Percentiles rank a stretch among this genome's conserved stretches.
These are phyloP conservation scores for Arthrocladium fulminans DNA, from an alignment of 2,329 filamentous ascomycete genomes.

Conservation along the genomic window DNA sequence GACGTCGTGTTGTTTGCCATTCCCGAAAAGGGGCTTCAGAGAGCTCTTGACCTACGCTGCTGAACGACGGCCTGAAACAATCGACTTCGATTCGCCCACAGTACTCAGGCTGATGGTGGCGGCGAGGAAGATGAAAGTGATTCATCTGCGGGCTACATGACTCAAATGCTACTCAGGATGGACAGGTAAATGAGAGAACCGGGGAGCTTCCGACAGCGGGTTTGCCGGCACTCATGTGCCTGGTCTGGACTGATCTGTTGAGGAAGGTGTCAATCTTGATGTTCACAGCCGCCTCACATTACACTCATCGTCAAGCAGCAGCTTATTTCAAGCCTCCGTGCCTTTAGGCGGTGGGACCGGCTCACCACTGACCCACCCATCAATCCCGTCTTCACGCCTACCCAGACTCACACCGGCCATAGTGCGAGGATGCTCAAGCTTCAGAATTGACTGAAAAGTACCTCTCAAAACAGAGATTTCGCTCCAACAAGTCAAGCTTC, in stretches of 20 bases:
- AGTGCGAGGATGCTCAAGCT: neutral
- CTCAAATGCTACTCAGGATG: constrained; percentile 9
- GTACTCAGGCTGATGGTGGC: neutral
- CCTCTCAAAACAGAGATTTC: neutral
- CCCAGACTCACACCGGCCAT: neutral
- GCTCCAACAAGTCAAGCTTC: neutral
- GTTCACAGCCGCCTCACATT: constrained; percentile 18
- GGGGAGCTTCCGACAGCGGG: constrained; percentile 12
- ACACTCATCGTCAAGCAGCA: constrained; percentile 17
- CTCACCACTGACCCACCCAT: neutral
- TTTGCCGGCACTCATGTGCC: constrained; percentile 19
- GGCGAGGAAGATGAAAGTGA: constrained; percentile 16
- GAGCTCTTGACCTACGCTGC: neutral
- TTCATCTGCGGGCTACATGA: constrained; percentile 13
- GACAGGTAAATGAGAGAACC: constrained; percentile 10
- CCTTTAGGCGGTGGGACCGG: constrained; percentile 13
- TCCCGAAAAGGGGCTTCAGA: neutral
- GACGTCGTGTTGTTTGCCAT: neutral
- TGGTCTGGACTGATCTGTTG: constrained; percentile 13
- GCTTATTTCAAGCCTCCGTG: constrained; percentile 18
- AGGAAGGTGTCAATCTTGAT: constrained; percentile 13
- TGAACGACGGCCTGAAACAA: neutral
- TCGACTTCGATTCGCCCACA: neutral
- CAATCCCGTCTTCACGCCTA: neutral
- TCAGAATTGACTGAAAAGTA: constrained; percentile 5